Percentiles rank a stretch among this genome's conserved stretches.
Conservation (phyloP, 2,329 filamentous ascomycete genomes). For the Pyrenochaeta sp. region DNA sequence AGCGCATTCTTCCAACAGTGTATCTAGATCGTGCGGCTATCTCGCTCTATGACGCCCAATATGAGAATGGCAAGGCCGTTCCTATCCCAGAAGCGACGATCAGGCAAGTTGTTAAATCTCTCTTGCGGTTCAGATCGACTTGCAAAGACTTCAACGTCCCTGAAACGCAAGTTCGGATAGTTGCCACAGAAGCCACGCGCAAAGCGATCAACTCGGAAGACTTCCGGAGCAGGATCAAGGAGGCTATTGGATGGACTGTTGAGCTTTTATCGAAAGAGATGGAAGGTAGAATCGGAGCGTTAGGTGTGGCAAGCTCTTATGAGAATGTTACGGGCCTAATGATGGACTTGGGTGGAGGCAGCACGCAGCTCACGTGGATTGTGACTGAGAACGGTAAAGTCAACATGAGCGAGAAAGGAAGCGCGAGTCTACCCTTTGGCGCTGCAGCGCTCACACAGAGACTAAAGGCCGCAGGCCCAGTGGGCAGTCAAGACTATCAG, state of each 20-base stretch:
- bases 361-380: constrained; percentile 75
- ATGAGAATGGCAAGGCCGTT: constrained; percentile 52
- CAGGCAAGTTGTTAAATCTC: constrained; percentile 68
- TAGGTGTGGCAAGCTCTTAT: constrained; percentile 82
- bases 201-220: constrained; percentile 76
- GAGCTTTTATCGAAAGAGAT: constrained; percentile 78
- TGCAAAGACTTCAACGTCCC: constrained; percentile 76
- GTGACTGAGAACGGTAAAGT: constrained; percentile 59
- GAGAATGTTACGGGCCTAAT: constrained; percentile 76
- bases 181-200: constrained; percentile 90
- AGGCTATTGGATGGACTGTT: constrained; percentile 72
- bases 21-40: constrained; percentile 82
- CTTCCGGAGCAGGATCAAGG: constrained; percentile 71
- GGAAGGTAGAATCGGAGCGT: constrained; percentile 82
- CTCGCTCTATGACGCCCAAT: constrained; percentile 84
- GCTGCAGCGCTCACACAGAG: constrained; percentile 70
- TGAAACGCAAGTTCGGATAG: constrained; percentile 70
- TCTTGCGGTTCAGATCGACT: constrained; percentile 75
- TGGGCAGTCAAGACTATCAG: constrained; percentile 53
- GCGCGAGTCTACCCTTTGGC: constrained; percentile 74
- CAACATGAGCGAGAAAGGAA: constrained; percentile 53
- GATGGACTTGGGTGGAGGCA: constrained; percentile 85
- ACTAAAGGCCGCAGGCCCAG: constrained; percentile 52
- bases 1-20: constrained; percentile 77
- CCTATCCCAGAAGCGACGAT: constrained; percentile 70